Base-by-base conservation (phyloP, 2,329 filamentous ascomycete genomes). In the Cladosporium velox region DNA sequence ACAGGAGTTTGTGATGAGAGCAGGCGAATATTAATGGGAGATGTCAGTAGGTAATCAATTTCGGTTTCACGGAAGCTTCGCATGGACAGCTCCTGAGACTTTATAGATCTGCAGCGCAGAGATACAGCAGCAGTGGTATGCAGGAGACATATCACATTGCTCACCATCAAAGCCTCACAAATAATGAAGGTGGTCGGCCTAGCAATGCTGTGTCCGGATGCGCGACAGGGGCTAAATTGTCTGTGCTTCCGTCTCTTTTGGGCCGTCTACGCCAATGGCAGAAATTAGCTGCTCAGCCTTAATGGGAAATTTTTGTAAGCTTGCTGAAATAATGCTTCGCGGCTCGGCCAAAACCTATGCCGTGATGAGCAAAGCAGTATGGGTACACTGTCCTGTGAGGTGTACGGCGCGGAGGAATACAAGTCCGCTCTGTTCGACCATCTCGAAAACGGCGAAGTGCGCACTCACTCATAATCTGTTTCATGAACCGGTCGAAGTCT, bases 71-170 rank as follows among this genome's bases (percentile, higher is more conserved):
- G 41, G 52, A 30, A 30, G 28, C 26, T 58, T 58, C 12, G 49
- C 15, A 41, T 34, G 34, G 34, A 34, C 34, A 41, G 55, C 55
- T 58, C 21, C 34, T 30, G 49, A 32, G 21, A 41, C 54, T 63
- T 54, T 63, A 63, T 63, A 44, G 21, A 63, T 34, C 15, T 54
- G 60, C 34, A 63, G 21, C n/a, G 32, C 38, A 47, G 35, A 32
- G 32, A 49, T 63, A 44, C 21, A 55, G 24, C 32, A 62, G 47
- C 34, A 44, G 18, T 63, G 60, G 60, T 63, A 63, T 63, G 60
- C 60, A 63, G 32, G 60, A 52, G 44, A 55, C 26, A 63, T 54
- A 38, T 63, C 60, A 54, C 49, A 63, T 54, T 54, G 26, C 38
- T 38, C 18, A 18, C 38, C 38, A 44, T 11, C 28, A 24, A 24